A percentile compares a stretch with the other conserved stretches of the same genome.
Conservation (phyloP, 2,329 filamentous ascomycete genomes). For the Exophiala mesophila region DNA sequence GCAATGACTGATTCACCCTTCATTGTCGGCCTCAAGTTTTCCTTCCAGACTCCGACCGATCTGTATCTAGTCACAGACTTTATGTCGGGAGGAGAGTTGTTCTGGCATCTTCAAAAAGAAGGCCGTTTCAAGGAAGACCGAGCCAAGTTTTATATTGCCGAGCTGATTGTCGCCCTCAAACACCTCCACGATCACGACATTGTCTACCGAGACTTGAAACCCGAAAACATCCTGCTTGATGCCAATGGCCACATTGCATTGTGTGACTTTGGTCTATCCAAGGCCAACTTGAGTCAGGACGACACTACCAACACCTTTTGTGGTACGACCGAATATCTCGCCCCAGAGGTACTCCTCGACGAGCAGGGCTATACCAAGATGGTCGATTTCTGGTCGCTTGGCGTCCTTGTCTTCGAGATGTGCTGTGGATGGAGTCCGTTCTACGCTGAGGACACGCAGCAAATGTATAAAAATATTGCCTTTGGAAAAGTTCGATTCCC, state of each 20-base stretch:
- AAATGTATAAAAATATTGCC: conserved; percentile 99
- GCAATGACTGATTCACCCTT: conserved; percentile 95
- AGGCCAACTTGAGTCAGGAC: conserved; percentile 94
- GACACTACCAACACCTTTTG: conserved; percentile 99
- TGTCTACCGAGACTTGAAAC: conserved; percentile 94
- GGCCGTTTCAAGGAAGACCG: conserved; percentile 90
- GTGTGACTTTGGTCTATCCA: conserved; percentile 95
- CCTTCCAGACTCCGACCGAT: conserved; percentile 95
- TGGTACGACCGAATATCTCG: conserved; percentile 94
- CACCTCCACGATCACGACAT: conserved; percentile 97
- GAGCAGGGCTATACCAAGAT: conserved; percentile 99
- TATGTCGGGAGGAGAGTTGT: conserved; percentile 97
- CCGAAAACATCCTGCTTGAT: conserved; percentile 94
- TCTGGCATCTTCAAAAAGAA: conserved; percentile 98
- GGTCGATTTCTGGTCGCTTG: conserved; percentile 99
- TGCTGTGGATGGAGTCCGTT: conserved; percentile 99
- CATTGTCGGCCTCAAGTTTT: conserved; percentile 97
- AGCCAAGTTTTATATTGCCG: conserved; percentile 98
- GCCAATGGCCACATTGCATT: conserved; percentile 97
- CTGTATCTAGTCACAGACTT: conserved; percentile 98
- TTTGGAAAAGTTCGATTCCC: conserved; percentile 98
- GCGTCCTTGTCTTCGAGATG: conserved; percentile 98
- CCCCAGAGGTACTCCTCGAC: conserved; percentile 89
- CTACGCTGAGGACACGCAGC: conserved; percentile 97
- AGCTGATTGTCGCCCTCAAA: conserved; percentile 89